These are phyloP conservation scores for Annulohypoxylon bovei DNA, from an alignment of 495 filamentous ascomycete genomes.

Conservation along the genomic window DNA sequence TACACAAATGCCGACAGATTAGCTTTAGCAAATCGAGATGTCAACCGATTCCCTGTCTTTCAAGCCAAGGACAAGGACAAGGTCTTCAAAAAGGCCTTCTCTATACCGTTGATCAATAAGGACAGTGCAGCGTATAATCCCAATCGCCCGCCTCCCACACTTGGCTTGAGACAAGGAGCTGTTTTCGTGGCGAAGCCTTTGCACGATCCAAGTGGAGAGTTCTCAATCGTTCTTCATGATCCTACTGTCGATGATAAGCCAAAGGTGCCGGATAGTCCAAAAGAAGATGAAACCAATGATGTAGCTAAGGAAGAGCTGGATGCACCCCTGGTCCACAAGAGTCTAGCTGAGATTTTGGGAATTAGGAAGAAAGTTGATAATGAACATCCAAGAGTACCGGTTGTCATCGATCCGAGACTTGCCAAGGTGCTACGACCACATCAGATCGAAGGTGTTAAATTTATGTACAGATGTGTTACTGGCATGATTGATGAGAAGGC, in stretches of 20 bases:
- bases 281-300: conserved; percentile 63
- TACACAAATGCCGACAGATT: conserved; percentile 90
- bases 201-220: conserved; percentile 95
- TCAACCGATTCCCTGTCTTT: conserved; percentile 90
- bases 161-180: conserved; percentile 85
- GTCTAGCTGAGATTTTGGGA: conserved; percentile 93
- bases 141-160: conserved; percentile 79
- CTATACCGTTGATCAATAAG: conserved; percentile 88
- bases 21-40: conserved; percentile 86
- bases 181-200: conserved; percentile 89
- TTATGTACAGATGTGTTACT: conserved; percentile 92
- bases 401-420: conserved; percentile 93
- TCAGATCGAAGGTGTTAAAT: conserved; percentile 98
- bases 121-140: conserved; percentile 74
- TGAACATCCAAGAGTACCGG: conserved; percentile 87
- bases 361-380: conserved; percentile 88
- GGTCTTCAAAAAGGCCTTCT: conserved; percentile 83
- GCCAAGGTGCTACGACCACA: conserved; percentile 94
- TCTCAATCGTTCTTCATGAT: conserved; percentile 95
- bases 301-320: conserved; percentile 69
- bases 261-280: conserved; percentile 59
- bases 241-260: conserved; percentile 91
- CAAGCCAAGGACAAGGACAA: conserved; percentile 86
- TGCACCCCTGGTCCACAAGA: conserved; percentile 88
- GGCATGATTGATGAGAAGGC: conserved; percentile 93